Conservation (phyloP, 306 rosid species). For the Cicer arietinum region DNA sequence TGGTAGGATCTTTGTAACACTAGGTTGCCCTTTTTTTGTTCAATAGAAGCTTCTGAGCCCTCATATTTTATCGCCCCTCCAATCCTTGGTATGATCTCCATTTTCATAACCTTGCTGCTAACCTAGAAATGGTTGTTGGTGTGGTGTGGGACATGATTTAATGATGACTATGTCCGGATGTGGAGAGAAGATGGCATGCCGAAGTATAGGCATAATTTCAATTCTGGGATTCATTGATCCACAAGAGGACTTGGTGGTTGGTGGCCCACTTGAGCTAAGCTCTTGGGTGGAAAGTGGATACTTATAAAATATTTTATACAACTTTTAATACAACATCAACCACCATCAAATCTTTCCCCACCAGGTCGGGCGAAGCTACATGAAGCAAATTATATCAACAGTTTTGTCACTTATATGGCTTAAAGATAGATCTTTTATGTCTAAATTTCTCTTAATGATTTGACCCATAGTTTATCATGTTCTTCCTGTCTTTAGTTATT, state of each 20-base stretch:
- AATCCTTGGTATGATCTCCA: slow-evolving; percentile 3
- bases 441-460: background rate
- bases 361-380: background rate
- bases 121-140: slow-evolving; percentile 19
- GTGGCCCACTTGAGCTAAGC: slow-evolving; percentile 12
- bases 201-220: background rate
- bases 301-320: slow-evolving; percentile 17
- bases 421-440: background rate
- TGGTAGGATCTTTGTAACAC: background rate
- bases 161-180: background rate
- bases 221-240: slow-evolving; percentile 5
- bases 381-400: background rate
- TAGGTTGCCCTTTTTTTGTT: background rate
- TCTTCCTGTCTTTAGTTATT: background rate
- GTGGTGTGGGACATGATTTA: background rate
- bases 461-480: background rate
- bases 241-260: slow-evolving; percentile 7
- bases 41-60: background rate
- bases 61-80: background rate
- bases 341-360: slow-evolving; percentile 7
- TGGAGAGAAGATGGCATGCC: slow-evolving; percentile 3
- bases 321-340: background rate
- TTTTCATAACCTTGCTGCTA: background rate
- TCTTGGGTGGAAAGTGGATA: slow-evolving; percentile 34
- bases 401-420: background rate